Base-by-base conservation (phyloP, 805 yeast species). In the Saccharomyces cerevisiae region DNA sequence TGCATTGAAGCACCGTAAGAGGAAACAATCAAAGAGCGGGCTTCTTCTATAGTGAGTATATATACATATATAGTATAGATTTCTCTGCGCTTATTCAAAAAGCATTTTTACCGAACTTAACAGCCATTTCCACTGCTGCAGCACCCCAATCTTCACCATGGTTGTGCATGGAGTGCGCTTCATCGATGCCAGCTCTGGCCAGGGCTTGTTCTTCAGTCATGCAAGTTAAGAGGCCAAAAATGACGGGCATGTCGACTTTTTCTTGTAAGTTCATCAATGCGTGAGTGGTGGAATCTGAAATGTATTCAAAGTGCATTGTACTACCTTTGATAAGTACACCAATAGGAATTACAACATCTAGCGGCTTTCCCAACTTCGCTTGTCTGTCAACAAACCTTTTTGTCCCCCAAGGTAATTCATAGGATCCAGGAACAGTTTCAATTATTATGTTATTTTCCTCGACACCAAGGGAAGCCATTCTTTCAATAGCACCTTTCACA, bases 71-170 rank as follows among this genome's bases (percentile, higher is more conserved):
- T 26, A 24, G 26, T 27, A 9, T 9, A 13, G 30, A 26, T n/a
- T 22, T 46, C 21, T 46, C 28, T 10, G 8, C 21, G 29, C 11
- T 27, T 11, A 32, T 28, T 53, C 51, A 58, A 51, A 55, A 53
- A 41, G 59, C 63, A 48, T 55, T 55, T 51, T 60, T 59, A 30
- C 69, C 68, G 55, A 70, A 80, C 61, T 81, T 81, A 14, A 66
- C 51, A 3, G 81, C 85, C 98, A 94, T 92, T 75, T 92, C 99
- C 28, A 94, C 96, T 14, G 99, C 99, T 53, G 97, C 97, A 36
- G 95, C 91, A 61, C 96, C 99, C 99, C 99, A 92, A 71, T 94
- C 99, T 66, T 81, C 89, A 59, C 99, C 99, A 67, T 94, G 99
- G 76, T 92, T 92, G 72, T 94, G 98, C 83, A 84, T 80, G 21